Percentiles rank a stretch among this genome's conserved stretches.
phyloP scores from a whole-genome alignment of 1,139 yeast species.

The Casaregolazyma suthepensis region DNA sequence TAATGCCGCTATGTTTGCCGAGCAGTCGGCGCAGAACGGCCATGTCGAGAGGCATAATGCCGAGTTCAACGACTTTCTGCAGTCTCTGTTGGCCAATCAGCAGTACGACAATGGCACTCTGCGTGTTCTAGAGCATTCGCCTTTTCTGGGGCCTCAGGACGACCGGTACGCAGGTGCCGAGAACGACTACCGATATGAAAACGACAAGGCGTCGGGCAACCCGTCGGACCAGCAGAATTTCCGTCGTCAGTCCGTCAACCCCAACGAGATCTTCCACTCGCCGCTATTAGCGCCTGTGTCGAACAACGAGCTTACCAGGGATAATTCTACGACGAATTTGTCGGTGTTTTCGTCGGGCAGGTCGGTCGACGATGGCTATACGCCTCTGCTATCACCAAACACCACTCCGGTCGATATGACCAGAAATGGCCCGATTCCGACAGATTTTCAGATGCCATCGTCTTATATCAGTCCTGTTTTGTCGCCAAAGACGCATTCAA shows the following conservation, averaged over 20 bases:
- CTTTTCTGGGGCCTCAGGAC: slow-evolving; percentile 1
- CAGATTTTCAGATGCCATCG: slow-evolving; percentile 29
- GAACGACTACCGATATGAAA: neutral
- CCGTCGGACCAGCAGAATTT: neutral
- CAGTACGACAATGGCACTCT: slow-evolving; percentile 3
- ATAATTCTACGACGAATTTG: neutral
- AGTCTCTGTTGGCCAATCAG: slow-evolving; percentile 3
- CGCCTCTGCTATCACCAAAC: slow-evolving; percentile 74
- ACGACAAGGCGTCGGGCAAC: neutral
- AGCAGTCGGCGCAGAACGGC: neutral
- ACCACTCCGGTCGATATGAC: slow-evolving; percentile 54
- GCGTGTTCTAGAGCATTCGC: slow-evolving; percentile 5
- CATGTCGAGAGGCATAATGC: slow-evolving; percentile 7
- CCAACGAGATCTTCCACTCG: slow-evolving; percentile 23
- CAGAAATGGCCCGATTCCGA: slow-evolving; percentile 16
- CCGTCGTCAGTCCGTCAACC: slow-evolving; percentile 15
- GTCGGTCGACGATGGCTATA: slow-evolving; percentile 36
- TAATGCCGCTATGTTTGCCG: neutral
- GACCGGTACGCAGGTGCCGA: neutral
- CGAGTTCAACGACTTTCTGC: slow-evolving; percentile 15
- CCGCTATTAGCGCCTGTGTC: slow-evolving; percentile 18
- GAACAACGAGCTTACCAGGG: slow-evolving; percentile 6
- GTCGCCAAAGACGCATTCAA: slow-evolving; percentile 41
- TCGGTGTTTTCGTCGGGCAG: slow-evolving; percentile 3
- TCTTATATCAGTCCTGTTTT: slow-evolving; percentile 46